These are phyloP conservation scores for Colletotrichum sp. DNA, from an alignment of 2,329 filamentous ascomycete genomes.

Conservation along the genomic window DNA sequence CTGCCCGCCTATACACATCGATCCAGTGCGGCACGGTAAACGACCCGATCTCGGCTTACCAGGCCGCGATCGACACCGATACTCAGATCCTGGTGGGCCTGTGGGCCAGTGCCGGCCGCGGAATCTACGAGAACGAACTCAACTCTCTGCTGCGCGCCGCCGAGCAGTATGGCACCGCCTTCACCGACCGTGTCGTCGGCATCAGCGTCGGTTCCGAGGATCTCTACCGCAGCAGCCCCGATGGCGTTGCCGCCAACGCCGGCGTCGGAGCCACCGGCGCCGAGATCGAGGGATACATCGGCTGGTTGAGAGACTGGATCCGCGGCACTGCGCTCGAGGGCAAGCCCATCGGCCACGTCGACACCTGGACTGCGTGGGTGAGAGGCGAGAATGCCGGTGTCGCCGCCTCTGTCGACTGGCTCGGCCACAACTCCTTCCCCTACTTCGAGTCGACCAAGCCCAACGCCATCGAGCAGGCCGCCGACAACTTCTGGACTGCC, in stretches of 20 bases:
- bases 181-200: conserved; percentile 52
- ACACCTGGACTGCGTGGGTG: conserved; percentile 60
- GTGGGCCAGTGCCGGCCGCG: conserved; percentile 45
- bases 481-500: conserved; percentile 45
- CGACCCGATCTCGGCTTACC: conserved; percentile 73
- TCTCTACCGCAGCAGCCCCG: conserved; percentile 48
- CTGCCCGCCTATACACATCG: conserved; percentile 19
- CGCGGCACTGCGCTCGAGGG: conserved; percentile 34
- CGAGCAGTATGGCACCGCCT: conserved; percentile 42
- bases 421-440: conserved; percentile 59
- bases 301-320: conserved; percentile 57
- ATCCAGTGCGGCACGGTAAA: conserved; percentile 17
- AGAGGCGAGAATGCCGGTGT: conserved; percentile 48
- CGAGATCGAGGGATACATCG: conserved; percentile 61
- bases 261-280: conserved; percentile 39
- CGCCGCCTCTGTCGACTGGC: conserved; percentile 55
- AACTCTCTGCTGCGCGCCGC: conserved; percentile 54
- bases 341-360: conserved; percentile 57
- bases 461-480: conserved; percentile 37
- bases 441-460: conserved; percentile 52
- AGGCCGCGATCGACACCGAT: conserved; percentile 57
- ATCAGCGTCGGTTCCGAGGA: conserved; percentile 63
- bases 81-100: conserved; percentile 58
- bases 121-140: conserved; percentile 52
- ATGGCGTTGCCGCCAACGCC: conserved; percentile 9